Evolutionary conservation across 345 rosid species (phyloP).

Genomic region (Turritis glabra): DNA sequence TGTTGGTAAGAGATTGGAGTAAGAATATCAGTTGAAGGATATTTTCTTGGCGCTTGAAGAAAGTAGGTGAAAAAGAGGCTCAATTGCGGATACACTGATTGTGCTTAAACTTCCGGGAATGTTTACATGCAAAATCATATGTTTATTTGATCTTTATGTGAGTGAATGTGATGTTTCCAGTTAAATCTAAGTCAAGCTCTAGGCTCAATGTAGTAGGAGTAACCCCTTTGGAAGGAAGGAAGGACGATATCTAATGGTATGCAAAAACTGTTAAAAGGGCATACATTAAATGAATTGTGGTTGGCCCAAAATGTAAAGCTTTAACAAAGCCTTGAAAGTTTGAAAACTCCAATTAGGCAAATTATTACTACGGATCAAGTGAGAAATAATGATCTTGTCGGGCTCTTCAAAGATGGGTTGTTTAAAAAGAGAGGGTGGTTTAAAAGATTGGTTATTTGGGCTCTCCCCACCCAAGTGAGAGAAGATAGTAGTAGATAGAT

Average conservation of each 20-base stretch:
- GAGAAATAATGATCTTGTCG: slow-evolving; percentile 7
- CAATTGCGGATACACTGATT: not conserved
- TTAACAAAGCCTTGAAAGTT: not conserved
- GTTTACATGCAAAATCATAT: not conserved
- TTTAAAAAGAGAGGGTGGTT: not conserved
- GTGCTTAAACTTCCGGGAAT: not conserved
- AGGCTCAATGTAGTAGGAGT: slow-evolving; percentile 4
- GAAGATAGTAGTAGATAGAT: slow-evolving; percentile 14
- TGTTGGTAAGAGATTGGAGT: not conserved
- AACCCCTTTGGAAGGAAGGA: not conserved
- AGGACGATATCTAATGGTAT: not conserved
- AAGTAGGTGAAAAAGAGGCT: not conserved
- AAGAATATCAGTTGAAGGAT: not conserved
- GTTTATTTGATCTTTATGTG: not conserved
- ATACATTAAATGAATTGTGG: too few relatives aligned
- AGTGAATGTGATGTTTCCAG: not conserved
- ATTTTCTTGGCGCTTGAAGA: not conserved
- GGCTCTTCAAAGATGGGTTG: slow-evolving; percentile 21
- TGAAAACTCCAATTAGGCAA: not conserved
- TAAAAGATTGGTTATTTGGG: slow-evolving; percentile 16
- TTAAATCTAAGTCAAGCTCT: not conserved
- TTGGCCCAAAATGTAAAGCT: not conserved
- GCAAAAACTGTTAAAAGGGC: not conserved
- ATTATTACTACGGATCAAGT: not conserved
- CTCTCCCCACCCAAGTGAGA: not conserved